Base-by-base conservation (phyloP, 1,284 basidiomycete species). In the Boletus mariae region DNA sequence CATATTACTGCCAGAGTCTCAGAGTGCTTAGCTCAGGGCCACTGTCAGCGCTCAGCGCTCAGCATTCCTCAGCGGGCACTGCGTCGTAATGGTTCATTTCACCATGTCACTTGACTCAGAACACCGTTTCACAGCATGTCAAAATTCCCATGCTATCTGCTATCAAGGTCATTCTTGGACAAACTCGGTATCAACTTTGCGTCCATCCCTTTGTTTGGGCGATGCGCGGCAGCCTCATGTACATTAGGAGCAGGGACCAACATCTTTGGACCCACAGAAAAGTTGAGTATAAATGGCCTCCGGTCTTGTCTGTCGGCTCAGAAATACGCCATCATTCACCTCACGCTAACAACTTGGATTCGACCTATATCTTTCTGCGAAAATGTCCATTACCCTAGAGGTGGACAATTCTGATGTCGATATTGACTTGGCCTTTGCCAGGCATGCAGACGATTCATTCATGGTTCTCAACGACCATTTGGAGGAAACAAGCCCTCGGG, bases 321-420 rank as follows among this genome's bases (percentile, higher is more conserved):
- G 37, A 47, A 34, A 35, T 45, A 26, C 40, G n/a, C n/a, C n/a
- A n/a, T n/a, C n/a, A n/a, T 41, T 41, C 23, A 5, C 29, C 44
- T 37, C 35, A 1, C 40, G 4, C 47, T 29, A 44, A 46, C 52
- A 37, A 15, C 46, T 34, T 43, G 28, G 15, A 47, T 42, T 34
- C 40, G 29, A 46, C 23, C 4, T n/a, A 23, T 26, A 45, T 25
- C 45, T 47, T 1, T 25, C 37, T 23, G 1, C 34, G 4, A 45
- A 53, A 43, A 61, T 62, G 64, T 61, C 60, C 37, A 51, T 56
- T 13, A 53, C 54, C 40, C 17, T 56, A 11, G 64, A 68, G 40
- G 41, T 32, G 45, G 61, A 48, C 45, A 15, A 43, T 38, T 29
- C 50, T 41, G 53, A 51, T 45, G 9, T 17, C 10, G 62, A 64